phyloP scores from a whole-genome alignment of 805 yeast genomes.

The Metschnikowia koreensis region DNA sequence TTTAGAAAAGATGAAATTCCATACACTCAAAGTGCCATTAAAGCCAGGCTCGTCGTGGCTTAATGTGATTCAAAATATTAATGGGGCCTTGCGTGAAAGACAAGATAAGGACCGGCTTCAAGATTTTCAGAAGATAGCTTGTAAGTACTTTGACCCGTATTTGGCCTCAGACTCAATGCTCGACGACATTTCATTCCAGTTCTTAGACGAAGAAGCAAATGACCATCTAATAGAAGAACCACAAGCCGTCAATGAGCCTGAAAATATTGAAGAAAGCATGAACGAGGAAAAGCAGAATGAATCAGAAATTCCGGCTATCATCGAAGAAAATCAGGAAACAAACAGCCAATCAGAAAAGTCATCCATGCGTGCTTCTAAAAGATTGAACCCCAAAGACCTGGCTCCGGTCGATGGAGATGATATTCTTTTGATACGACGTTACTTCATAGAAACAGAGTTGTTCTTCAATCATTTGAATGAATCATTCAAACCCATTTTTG shows the following conservation, averaged over 20 bases:
- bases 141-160: constrained; percentile 52
- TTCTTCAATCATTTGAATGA: constrained; percentile 25
- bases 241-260: neutral
- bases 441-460: constrained; percentile 27
- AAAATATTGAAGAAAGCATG: neutral
- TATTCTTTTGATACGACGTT: constrained; percentile 22
- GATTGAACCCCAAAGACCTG: constrained; percentile 29
- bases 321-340: neutral
- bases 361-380: constrained; percentile 30
- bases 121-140: constrained; percentile 37
- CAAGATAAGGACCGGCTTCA: constrained; percentile 37
- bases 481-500: constrained; percentile 9
- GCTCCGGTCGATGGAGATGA: constrained; percentile 21
- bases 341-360: constrained; percentile 6
- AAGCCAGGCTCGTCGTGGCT: constrained; percentile 23
- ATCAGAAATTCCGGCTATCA: neutral
- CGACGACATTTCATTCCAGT: constrained; percentile 40
- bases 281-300: neutral
- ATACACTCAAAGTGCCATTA: constrained; percentile 5
- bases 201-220: constrained; percentile 7
- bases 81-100: constrained; percentile 29
- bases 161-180: constrained; percentile 47
- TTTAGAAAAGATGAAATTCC: constrained; percentile 10
- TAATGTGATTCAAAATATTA: constrained; percentile 30
- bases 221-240: neutral